Percentiles rank a stretch among this genome's conserved stretches.
Conservation (phyloP, 345 rosid species). For the Eutrema yunnanense region DNA sequence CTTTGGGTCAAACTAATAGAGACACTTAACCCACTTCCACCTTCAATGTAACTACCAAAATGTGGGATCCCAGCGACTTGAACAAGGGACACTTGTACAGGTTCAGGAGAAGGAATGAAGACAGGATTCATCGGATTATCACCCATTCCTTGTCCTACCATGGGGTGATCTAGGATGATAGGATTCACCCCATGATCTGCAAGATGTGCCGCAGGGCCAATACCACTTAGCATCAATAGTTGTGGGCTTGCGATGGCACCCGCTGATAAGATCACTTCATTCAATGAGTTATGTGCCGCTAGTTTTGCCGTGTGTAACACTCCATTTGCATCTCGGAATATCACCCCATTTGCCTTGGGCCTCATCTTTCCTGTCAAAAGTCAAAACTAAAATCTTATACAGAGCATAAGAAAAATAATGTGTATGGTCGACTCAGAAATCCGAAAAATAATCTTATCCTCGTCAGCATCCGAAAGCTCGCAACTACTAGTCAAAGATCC, state of each 20-base stretch:
- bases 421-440: too few species aligned
- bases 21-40: constrained; percentile 44
- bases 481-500: background rate
- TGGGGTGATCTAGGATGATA: constrained; percentile 41
- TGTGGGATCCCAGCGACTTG: constrained; percentile 57
- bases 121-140: constrained; percentile 65
- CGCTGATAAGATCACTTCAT: constrained; percentile 61
- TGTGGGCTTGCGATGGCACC: constrained; percentile 90
- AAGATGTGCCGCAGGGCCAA: constrained; percentile 58
- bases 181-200: constrained; percentile 32
- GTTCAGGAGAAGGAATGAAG: constrained; percentile 49
- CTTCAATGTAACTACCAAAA: constrained; percentile 46
- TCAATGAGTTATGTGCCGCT: constrained; percentile 13
- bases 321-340: constrained; percentile 47
- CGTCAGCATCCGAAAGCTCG: background rate
- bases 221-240: constrained; percentile 62
- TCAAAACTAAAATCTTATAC: too few species aligned
- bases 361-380: constrained; percentile 16
- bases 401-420: background rate
- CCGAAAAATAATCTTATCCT: too few species aligned
- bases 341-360: constrained; percentile 62
- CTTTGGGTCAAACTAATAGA: constrained; percentile 35
- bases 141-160: constrained; percentile 78
- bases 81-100: constrained; percentile 51
- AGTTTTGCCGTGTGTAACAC: constrained; percentile 39